Evolutionary conservation across 2,329 filamentous ascomycete species (phyloP), one percentile per base, ranked within the genome.

Genomic region (Ophiostoma angusticollis): DNA sequence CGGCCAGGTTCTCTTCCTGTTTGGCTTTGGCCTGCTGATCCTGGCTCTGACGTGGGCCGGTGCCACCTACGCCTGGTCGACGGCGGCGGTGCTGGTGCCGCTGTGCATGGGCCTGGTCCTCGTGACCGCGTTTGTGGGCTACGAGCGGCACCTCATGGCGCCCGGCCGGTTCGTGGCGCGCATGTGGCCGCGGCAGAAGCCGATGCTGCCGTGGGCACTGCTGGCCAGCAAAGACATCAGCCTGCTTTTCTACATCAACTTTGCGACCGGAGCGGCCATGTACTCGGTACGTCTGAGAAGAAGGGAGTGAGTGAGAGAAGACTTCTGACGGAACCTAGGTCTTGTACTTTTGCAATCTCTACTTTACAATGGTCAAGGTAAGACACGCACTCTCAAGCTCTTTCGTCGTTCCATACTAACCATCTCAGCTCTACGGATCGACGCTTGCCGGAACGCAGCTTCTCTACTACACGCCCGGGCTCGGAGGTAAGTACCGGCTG

Each of bases 271-370:
- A 4, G 68, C 73, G 48, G 64, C 61, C 37, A 67, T 65, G 62
- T 70, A 62, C 45, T 58, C 63, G 18, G 60, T 67, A 43, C 54
- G 57, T 41, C 6, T 9, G n/a, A 2, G 9, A n/a, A 13, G 6
- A 9, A 12, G 11, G 5, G 4, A 19, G 9, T 25, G 8, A 1
- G 16, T 31, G 19, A 4, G 0, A 54, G 65, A 46, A 67, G 52
- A 61, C 67, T 14, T 21, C 39, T 32, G 13, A 13, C n/a, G 14
- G n/a, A 7, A 6, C 13, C 18, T 17, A 59, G 57, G 70, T 77
- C 1, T 71, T 81, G 46, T 83, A 82, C 54, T 83, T 81, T 48
- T 72, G 78, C 47, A 73, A 72, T 13, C 66, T 81, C 14, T 83
- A 80, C 54, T 82, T 81, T 52, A 70, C 72, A 2, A 57, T 79